These are phyloP conservation scores for Spathaspora arborariae DNA, from an alignment of 805 yeast genomes.

Conservation along the genomic window DNA sequence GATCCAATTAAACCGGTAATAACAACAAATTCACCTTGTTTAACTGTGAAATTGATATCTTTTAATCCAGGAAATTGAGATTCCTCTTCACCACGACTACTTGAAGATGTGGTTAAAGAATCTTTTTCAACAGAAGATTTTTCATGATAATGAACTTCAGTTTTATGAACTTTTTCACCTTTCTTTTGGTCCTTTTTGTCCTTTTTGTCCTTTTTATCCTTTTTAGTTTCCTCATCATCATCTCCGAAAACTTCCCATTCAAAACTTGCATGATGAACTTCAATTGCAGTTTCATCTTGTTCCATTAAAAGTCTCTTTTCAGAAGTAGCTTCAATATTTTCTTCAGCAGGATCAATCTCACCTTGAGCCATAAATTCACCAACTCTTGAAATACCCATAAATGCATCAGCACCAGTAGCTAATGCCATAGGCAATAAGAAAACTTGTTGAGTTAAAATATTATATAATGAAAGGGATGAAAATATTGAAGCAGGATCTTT, in stretches of 20 bases:
- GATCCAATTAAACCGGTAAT: constrained; percentile 36
- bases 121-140: constrained; percentile 8
- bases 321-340: constrained; percentile 20
- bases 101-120: constrained; percentile 5
- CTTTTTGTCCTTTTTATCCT: too few species aligned
- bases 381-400: constrained; percentile 56
- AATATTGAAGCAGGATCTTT: constrained; percentile 61
- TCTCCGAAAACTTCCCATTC: constrained; percentile 28
- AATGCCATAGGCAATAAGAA: constrained; percentile 69
- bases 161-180: constrained; percentile 5
- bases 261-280: constrained; percentile 20
- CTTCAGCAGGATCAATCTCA: constrained; percentile 37
- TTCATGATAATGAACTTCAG: background rate
- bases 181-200: constrained; percentile 6
- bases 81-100: constrained; percentile 8
- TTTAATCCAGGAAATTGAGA: constrained; percentile 24
- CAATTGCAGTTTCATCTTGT: constrained; percentile 17
- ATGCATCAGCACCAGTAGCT: constrained; percentile 65
- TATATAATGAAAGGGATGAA: constrained; percentile 67
- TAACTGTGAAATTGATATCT: constrained; percentile 20
- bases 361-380: constrained; percentile 47
- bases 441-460: constrained; percentile 56
- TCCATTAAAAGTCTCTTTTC: constrained; percentile 23
- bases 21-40: constrained; percentile 32
- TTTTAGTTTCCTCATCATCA: constrained; percentile 6